Evolutionary conservation across 2,329 filamentous ascomycete species (phyloP).

Genomic region (Claviceps humidiphila): DNA sequence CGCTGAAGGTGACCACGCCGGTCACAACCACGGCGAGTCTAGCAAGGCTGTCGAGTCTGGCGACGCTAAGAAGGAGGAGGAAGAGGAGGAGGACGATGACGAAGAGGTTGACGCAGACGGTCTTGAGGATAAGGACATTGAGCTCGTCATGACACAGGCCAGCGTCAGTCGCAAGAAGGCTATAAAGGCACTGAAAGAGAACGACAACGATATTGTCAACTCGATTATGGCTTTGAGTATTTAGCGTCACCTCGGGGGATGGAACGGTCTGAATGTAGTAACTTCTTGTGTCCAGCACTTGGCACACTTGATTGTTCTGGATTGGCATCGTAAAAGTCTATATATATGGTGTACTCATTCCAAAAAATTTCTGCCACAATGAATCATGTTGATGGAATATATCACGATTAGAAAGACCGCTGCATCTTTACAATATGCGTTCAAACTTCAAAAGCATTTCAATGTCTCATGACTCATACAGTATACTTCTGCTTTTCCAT

Average conservation of each 20-base stretch:
- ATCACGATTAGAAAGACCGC: background rate
- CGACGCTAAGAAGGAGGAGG: slow-evolving; percentile 65
- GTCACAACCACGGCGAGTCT: slow-evolving; percentile 59
- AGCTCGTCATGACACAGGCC: slow-evolving; percentile 97
- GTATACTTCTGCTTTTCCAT: background rate
- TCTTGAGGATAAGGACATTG: slow-evolving; percentile 97
- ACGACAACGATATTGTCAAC: slow-evolving; percentile 99
- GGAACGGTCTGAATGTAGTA: slow-evolving; percentile 3
- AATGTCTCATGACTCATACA: background rate
- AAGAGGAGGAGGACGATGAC: slow-evolving; percentile 86
- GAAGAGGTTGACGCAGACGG: slow-evolving; percentile 93
- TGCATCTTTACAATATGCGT: background rate
- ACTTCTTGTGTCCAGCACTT: slow-evolving; percentile 8
- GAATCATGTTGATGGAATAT: background rate
- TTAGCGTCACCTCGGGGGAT: slow-evolving; percentile 27
- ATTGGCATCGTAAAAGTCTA: slow-evolving; percentile 17
- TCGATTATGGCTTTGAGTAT: slow-evolving; percentile 98
- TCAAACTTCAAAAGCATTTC: background rate
- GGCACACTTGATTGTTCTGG: slow-evolving; percentile 13
- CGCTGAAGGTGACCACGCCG: slow-evolving; percentile 53
- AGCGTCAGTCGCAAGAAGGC: slow-evolving; percentile 96
- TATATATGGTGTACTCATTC: slow-evolving; percentile 5
- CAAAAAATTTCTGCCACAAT: background rate
- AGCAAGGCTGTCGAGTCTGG: slow-evolving; percentile 47
- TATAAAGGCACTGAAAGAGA: slow-evolving; percentile 96